Evolutionary conservation across 177 flowering plant species (phyloP), one percentile per base, ranked within the genome.

Genomic region (Vitis hybrid): DNA sequence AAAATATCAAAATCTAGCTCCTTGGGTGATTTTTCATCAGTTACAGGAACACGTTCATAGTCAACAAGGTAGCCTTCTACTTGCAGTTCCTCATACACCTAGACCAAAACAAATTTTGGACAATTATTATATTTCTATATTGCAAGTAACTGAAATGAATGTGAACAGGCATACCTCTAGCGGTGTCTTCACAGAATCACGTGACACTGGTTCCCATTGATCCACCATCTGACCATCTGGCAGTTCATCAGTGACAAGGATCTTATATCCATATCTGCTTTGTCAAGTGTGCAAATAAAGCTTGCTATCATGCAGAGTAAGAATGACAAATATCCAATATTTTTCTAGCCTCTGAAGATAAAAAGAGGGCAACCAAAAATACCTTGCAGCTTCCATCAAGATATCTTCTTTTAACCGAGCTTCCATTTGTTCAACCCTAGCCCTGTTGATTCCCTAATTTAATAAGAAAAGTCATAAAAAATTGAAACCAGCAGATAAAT

Each of bases 151-250:
- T 46, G 12, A 62, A 66, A 65, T n/a, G 15, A 18, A 7, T 56
- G 14, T 32, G 15, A 66, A 68, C 5, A 54, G 8, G 17, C 50
- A 65, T 81, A 92, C 98, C 93, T 94, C 92, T 60, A 94, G 75
- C 10, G 97, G 96, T 54, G 98, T 90, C 83, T 87, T 92, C 63
- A 94, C 85, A 67, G 92, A 94, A 78, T 87, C 91, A 66, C 66
- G 69, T 27, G 90, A 84, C 60, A 94, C 96, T 52, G 91, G 88
- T 83, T 94, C 98, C 98, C 98, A 94, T 74, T 94, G 98, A 82
- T 94, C 98, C 77, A 94, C 98, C 98, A 94, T 94, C 79, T 94
- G 97, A 76, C 97, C 97, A 84, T 92, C 97, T 70, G 93, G 97
- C 77, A 94, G 86, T 81, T 94, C 98, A 85, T 94, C 98, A 82